Percentiles rank a stretch among this genome's conserved stretches.
phyloP scores from a whole-genome alignment of 140 eudicot species.

The Oenanthe javanica region DNA sequence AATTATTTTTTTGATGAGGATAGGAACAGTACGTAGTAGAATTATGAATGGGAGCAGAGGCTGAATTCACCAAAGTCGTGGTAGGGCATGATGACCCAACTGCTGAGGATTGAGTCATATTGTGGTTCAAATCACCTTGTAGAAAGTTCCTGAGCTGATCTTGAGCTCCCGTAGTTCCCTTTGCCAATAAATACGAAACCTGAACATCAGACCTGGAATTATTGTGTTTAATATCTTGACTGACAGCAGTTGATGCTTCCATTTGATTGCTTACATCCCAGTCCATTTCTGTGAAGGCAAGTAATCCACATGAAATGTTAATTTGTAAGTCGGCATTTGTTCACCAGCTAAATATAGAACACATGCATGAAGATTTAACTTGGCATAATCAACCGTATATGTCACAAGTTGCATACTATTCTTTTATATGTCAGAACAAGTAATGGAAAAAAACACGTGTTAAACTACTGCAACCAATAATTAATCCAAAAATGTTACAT shows the following conservation, averaged over 20 bases:
- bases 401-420: conserved; percentile 4
- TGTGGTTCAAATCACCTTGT: conserved; percentile 56
- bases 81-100: conserved; percentile 75
- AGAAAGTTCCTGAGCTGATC: conserved; percentile 61
- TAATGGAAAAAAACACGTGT: background rate
- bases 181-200: conserved; percentile 26
- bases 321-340: conserved; percentile 30
- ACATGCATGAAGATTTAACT: conserved; percentile 22
- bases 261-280: conserved; percentile 45
- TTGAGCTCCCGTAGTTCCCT: conserved; percentile 34
- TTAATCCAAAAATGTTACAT: background rate
- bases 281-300: conserved; percentile 87
- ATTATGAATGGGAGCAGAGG: conserved; percentile 60
- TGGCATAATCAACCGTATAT: conserved; percentile 3
- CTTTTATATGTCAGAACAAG: background rate
- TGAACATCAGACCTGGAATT: conserved; percentile 39
- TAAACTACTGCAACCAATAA: background rate
- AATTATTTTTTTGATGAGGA: conserved; percentile 27
- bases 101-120: conserved; percentile 66
- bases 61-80: conserved; percentile 59
- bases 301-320: conserved; percentile 59
- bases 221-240: conserved; percentile 32
- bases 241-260: conserved; percentile 30
- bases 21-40: conserved; percentile 56
- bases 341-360: conserved; percentile 13